Base-by-base conservation (phyloP, 345 rosid genomes). In the Microthlaspi erraticum region DNA sequence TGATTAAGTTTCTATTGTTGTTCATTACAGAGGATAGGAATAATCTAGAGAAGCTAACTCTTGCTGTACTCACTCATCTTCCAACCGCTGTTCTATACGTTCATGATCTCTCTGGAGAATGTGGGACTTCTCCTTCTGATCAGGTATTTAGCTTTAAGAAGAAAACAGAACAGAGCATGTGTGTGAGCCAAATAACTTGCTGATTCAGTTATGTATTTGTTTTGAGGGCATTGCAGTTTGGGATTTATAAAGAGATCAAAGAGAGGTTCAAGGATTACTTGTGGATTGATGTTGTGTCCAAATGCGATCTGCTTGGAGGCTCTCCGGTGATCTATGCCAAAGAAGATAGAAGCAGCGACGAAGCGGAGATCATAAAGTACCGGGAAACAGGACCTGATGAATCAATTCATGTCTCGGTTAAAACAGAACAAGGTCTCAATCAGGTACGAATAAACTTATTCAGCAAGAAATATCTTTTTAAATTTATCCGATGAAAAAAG, bases 101-200 rank as follows among this genome's bases (percentile, higher is more conserved):
- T 64, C 99, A 93, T 58, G 99, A 93, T 81, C 81, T 89, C 50
- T 74, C 99, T 26, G 99, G 99, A 81, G 95, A 91, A 76, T 93
- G 99, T 64, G 99, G 99, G 50, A 93, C 84, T 60, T 86, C 97
- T 1, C 83, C 89, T 14, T 91, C 97, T 78, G 90, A 91, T 81
- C 97, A 93, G 98, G 98, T 88, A 79, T 26, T 2, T 26, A 2
- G 29, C 4, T 26, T 23, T 26, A 26, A 26, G 29, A 56, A 68
- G 34, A 29, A 20, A 49, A 44, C 13, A 42, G 19, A 38, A 44
- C 13, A 42, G 19, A 55, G 16, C 46, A 66, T 68, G 46, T 4
- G 38, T 33, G 17, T 57, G 29, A 46, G n/a, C 13, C 56, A 19
- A 46, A 29, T 4, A 8, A n/a, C 26, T 20, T 33, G 46, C 57